phyloP scores from a whole-genome alignment of 1,284 basidiomycete species.

The Takashimella koratensis region DNA sequence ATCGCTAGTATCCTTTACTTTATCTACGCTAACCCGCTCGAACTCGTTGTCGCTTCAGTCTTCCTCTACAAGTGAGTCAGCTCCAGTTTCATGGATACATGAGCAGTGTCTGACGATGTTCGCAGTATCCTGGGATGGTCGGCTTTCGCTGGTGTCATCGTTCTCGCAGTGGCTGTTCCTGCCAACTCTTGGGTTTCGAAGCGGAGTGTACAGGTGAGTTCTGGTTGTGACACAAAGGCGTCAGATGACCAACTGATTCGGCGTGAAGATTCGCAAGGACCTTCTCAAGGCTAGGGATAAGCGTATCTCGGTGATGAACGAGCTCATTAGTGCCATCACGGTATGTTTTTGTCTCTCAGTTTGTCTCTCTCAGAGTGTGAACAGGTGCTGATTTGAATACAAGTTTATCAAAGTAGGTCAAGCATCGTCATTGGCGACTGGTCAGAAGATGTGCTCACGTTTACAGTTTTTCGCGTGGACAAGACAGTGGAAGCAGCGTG shows the following conservation, averaged over 20 bases:
- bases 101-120: conserved; percentile 9
- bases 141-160: conserved; percentile 77
- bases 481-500: conserved; percentile 46
- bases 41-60: conserved; percentile 67
- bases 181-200: conserved; percentile 44
- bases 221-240: conserved; percentile 4
- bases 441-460: too few relatives aligned
- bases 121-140: conserved; percentile 73
- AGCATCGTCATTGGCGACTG: background rate
- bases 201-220: conserved; percentile 61
- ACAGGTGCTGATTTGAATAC: background rate
- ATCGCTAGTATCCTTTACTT: conserved; percentile 36
- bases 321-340: conserved; percentile 65
- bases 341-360: conserved; percentile 6
- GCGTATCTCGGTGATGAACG: conserved; percentile 79
- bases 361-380: conserved; percentile 4
- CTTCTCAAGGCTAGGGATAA: conserved; percentile 71
- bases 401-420: conserved; percentile 29
- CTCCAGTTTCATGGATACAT: background rate
- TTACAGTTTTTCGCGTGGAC: conserved; percentile 49
- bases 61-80: conserved; percentile 72
- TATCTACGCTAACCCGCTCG: conserved; percentile 69
- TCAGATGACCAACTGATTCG: conserved; percentile 31
- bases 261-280: conserved; percentile 63
- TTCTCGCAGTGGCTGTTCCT: conserved; percentile 70